Evolutionary conservation across 192 early-diverging fungal species (phyloP).

Genomic region (Radiomyces spectabilis): DNA sequence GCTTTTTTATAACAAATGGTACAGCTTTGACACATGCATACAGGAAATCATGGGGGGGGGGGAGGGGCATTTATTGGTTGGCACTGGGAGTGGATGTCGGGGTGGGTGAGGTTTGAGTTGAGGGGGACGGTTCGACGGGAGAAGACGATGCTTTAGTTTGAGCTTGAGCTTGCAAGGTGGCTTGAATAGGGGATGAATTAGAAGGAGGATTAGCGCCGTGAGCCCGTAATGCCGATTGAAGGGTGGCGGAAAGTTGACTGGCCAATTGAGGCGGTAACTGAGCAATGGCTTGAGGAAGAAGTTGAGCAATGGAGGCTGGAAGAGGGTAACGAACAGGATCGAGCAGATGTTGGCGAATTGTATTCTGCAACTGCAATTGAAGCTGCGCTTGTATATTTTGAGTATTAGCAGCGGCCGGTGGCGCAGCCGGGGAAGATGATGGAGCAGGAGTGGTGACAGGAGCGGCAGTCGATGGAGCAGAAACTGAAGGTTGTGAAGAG

Average conservation of each 20-base stretch:
- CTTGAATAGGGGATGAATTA: too few species aligned
- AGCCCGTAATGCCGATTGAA: slow-evolving; percentile 10
- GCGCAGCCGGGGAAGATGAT: not conserved
- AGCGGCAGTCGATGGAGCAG: not conserved
- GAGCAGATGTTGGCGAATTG: slow-evolving; percentile 26
- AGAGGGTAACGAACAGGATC: slow-evolving; percentile 26
- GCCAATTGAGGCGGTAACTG: slow-evolving; percentile 27
- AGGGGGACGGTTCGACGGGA: too few species aligned
- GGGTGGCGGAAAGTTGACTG: slow-evolving; percentile 16
- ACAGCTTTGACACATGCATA: too few species aligned
- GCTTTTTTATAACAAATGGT: too few species aligned
- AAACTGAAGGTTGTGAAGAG: not conserved
- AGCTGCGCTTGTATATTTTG: slow-evolving; percentile 19
- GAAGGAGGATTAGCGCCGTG: not conserved
- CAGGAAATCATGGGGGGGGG: too few species aligned
- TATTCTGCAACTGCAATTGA: slow-evolving; percentile 29
- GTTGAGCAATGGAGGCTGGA: slow-evolving; percentile 24
- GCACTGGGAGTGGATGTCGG: too few species aligned
- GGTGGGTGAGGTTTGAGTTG: too few species aligned
- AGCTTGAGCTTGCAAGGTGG: too few species aligned
- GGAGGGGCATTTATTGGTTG: too few species aligned
- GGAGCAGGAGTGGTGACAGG: not conserved
- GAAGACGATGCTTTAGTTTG: too few species aligned
- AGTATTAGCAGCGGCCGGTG: not conserved
- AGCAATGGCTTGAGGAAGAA: slow-evolving; percentile 26